Evolutionary conservation across 2,329 filamentous ascomycete species (phyloP), one percentile per base, ranked within the genome.

Genomic region (Colletotrichum coccodes): DNA sequence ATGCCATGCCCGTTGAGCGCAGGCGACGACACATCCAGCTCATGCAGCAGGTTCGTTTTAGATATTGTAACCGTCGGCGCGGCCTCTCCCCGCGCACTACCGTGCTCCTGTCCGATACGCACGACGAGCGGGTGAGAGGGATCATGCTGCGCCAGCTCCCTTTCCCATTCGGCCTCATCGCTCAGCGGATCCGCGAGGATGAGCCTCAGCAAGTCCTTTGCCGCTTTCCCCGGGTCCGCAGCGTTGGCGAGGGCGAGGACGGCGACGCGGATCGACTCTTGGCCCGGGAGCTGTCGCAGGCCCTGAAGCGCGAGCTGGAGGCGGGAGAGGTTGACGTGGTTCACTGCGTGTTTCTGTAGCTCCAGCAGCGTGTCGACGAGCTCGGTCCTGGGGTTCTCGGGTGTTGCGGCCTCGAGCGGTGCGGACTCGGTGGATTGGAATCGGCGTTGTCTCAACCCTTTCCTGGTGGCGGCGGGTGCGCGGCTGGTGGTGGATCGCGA

Each of bases 231-330:
- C 1, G 83, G 78, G 14, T 79, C 77, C 44, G 77, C 75, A 49
- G 77, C 80, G 53, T 79, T 75, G 18, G 75, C 76, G 32, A 89
- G 75, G 11, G 85, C 86, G 8, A 91, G 76, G 53, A 91, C 81
- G 16, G 89, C 89, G 64, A 91, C 81, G 21, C 89, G 83, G 36
- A 91, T 83, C 2, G 86, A 83, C 76, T 91, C 89, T 40, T 84
- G 76, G 4, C 89, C 89, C 0, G 86, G 79, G 2, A 78, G 75
- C 74, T 91, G 87, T 38, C 86, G 84, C 68, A 91, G 77, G 26
- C 92, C 90, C 71, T 89, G 86, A 26, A 94, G 80, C 14, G 92
- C 92, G 73, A 95, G 86, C 78, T 93, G 91, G 52, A 95, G 77
- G 63, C 91, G 85, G 34, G 91, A 89, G n/a, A 91, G 84, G 74